Evolutionary conservation across 331 rosid species (phyloP).

Genomic region (Malus hybrid): DNA sequence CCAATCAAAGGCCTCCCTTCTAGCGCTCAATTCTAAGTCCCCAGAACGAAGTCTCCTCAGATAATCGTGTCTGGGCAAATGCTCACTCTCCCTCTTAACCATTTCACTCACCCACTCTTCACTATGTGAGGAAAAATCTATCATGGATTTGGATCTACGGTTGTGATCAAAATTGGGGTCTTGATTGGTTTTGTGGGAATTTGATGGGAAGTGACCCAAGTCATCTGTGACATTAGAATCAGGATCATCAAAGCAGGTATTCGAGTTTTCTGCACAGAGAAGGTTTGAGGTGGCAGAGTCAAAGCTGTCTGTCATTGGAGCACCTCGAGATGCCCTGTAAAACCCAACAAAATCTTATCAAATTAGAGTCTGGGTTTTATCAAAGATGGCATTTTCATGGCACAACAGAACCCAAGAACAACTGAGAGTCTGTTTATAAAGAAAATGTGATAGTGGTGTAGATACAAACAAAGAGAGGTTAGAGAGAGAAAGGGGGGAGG

Average conservation of each 20-base stretch:
- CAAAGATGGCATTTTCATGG: constrained; percentile 20
- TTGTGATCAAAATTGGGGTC: constrained; percentile 11
- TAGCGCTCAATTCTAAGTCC: constrained; percentile 53
- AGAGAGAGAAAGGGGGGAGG: not conserved
- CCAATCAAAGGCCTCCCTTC: constrained; percentile 72
- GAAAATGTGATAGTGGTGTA: not conserved
- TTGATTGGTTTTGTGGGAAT: constrained; percentile 20
- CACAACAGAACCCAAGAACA: constrained; percentile 23
- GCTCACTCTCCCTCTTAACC: constrained; percentile 65
- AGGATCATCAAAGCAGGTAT: constrained; percentile 38
- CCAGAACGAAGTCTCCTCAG: constrained; percentile 49
- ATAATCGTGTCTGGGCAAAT: constrained; percentile 63
- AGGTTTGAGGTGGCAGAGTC: constrained; percentile 35
- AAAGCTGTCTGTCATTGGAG: constrained; percentile 51
- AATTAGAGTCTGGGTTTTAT: constrained; percentile 16
- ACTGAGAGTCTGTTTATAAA: not conserved
- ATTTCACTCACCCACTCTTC: constrained; percentile 40
- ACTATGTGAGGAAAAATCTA: constrained; percentile 31
- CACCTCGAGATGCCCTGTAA: constrained; percentile 14
- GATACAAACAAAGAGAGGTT: not conserved
- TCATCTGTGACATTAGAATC: constrained; percentile 29
- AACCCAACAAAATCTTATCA: constrained; percentile 38
- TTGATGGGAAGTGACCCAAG: constrained; percentile 24
- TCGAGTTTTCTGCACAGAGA: constrained; percentile 38
- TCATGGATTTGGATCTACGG: constrained; percentile 32